Evolutionary conservation across 1,284 basidiomycete genomes (phyloP).

Genomic region (Cystobasidium sp.): DNA sequence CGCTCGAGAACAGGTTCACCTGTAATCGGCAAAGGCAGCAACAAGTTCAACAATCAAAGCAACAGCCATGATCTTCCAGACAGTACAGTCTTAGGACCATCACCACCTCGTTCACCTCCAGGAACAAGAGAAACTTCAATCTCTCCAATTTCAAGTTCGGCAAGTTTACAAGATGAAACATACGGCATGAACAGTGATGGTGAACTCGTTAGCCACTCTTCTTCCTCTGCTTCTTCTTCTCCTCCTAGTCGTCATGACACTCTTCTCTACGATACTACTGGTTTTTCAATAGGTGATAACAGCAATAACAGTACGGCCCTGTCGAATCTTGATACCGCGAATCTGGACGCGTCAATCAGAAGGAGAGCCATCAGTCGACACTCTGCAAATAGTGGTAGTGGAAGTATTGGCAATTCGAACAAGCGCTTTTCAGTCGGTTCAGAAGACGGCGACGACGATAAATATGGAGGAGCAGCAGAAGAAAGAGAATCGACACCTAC

Average conservation of each 20-base stretch:
- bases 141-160: slow-evolving; percentile 36
- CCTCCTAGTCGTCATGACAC: background rate
- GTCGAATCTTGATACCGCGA: background rate
- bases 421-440: slow-evolving; percentile 22
- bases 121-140: slow-evolving; percentile 28
- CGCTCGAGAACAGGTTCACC: slow-evolving; percentile 30
- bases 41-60: background rate
- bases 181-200: slow-evolving; percentile 27
- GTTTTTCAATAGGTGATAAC: too few species aligned
- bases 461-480: background rate
- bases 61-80: too few species aligned
- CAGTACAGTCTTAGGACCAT: background rate
- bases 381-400: background rate
- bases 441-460: slow-evolving; percentile 3
- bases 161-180: slow-evolving; percentile 22
- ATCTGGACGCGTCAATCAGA: slow-evolving; percentile 14
- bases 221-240: slow-evolving; percentile 11
- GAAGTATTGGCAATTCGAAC: too few species aligned
- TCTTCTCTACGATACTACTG: background rate
- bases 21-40: slow-evolving; percentile 12
- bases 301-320: background rate
- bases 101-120: slow-evolving; percentile 21
- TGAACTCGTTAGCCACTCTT: background rate
- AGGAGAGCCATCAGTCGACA: background rate
- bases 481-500: slow-evolving; percentile 24